Base-by-base conservation (phyloP, 106 monocot genomes). In the Cymbidium sinense region DNA sequence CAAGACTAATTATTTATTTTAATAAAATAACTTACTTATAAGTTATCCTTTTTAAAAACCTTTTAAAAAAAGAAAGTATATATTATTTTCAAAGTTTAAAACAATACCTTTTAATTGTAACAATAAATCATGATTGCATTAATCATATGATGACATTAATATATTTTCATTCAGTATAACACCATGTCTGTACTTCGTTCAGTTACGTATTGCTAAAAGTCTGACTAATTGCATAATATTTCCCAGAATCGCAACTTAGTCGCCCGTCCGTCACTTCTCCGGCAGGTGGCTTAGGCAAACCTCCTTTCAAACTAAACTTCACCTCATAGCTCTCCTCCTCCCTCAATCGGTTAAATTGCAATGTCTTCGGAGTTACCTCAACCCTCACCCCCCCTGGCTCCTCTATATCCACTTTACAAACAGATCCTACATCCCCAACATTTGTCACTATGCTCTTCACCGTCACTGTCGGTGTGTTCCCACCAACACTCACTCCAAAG, bases 171-270 rank as follows among this genome's bases (percentile, higher is more conserved):
- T n/a, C n/a, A n/a, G 51, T 13, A 5, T 7, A 58, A 58, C 58
- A 47, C 11, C 47, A 13, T n/a, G n/a, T n/a, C 1, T 47, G 47
- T 0, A 47, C 1, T 13, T 79, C 2, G 79, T n/a, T n/a, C n/a
- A n/a, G n/a, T n/a, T n/a, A n/a, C n/a, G n/a, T n/a, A n/a, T n/a
- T n/a, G n/a, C n/a, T n/a, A n/a, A n/a, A n/a, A n/a, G n/a, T n/a
- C n/a, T n/a, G 79, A 11, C 79, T 79, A 21, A 51, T 51, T 1
- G 69, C 79, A 3, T 47, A 28, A 41, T 79, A 25, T 10, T 79
- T 79, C 1, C 71, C 79, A 4, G 82, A 83, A n/a, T 44, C 73
- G 73, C 77, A 74, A 25, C 33, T 83, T 3, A 83, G 64, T 1
- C 54, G 73, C 5, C 83, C 83, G 0, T 81, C 74, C 28, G 11